These are phyloP conservation scores for Vitis amurensis DNA, from an alignment of 164 flowering plant genomes.

Conservation along the genomic window DNA sequence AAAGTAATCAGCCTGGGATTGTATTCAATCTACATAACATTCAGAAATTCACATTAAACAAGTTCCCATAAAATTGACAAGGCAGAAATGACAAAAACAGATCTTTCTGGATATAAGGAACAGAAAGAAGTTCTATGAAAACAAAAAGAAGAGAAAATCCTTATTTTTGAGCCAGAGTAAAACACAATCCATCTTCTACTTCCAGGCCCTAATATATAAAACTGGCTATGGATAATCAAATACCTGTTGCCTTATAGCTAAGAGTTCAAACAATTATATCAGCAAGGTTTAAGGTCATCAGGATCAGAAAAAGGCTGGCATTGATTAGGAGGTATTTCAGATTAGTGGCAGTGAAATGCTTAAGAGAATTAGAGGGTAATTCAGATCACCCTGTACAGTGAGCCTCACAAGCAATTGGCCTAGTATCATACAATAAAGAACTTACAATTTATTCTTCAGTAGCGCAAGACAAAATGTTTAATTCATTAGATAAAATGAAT, in stretches of 20 bases:
- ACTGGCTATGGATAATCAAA: no score
- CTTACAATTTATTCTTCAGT: background rate
- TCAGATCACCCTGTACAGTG: background rate
- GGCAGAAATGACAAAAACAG: background rate
- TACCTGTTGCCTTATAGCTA: no score
- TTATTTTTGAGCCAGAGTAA: no score
- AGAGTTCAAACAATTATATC: background rate
- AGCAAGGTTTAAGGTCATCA: background rate
- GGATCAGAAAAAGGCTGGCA: no score
- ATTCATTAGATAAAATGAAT: background rate
- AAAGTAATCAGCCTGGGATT: constrained; percentile 67
- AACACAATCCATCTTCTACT: no score
- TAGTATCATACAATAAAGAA: background rate
- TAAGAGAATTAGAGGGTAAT: background rate
- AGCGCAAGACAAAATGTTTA: background rate
- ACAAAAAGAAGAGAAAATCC: no score
- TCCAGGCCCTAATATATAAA: no score
- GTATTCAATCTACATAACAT: constrained; percentile 75
- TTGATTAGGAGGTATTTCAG: no score
- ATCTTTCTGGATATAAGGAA: background rate
- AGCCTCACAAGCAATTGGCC: background rate
- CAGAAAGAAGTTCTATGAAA: no score
- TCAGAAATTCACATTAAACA: constrained; percentile 9
- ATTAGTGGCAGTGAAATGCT: background rate
- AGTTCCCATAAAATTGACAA: background rate